Evolutionary conservation across 345 rosid species (phyloP).

Genomic region (Pistacia vera): DNA sequence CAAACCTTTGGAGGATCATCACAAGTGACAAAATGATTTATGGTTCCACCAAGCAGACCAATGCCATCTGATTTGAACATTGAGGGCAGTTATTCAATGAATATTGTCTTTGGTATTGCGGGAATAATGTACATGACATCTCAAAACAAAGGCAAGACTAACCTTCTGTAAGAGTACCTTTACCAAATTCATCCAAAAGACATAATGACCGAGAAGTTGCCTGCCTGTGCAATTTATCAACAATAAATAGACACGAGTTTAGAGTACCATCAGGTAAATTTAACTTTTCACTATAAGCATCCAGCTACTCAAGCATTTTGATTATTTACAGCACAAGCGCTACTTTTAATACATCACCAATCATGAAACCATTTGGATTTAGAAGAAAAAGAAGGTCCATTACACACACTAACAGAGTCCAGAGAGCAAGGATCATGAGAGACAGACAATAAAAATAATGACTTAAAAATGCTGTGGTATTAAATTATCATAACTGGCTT

Average conservation of each 20-base stretch:
- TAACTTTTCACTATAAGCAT: neutral
- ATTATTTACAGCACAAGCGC: neutral
- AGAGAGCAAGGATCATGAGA: constrained; percentile 17
- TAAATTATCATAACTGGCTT: neutral
- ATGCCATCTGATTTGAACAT: constrained; percentile 70
- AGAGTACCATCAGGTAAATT: neutral
- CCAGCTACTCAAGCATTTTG: constrained; percentile 5
- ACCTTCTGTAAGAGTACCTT: constrained; percentile 99
- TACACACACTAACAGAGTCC: neutral
- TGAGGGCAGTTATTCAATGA: constrained; percentile 5
- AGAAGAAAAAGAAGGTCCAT: constrained; percentile 10
- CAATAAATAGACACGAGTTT: constrained; percentile 9
- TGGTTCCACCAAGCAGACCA: constrained; percentile 96
- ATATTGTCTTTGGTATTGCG: neutral
- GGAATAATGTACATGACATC: neutral
- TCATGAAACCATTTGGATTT: constrained; percentile 5
- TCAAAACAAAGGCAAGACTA: constrained; percentile 21
- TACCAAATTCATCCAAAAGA: constrained; percentile 95
- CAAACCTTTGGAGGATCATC: constrained; percentile 90
- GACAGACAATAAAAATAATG: neutral
- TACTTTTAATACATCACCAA: neutral
- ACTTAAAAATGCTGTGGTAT: neutral
- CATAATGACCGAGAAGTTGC: constrained; percentile 91
- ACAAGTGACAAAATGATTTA: constrained; percentile 61
- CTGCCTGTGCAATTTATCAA: constrained; percentile 52